Percentiles rank a stretch among this genome's conserved stretches.
Evolutionary conservation across 2,329 filamentous ascomycete genomes (phyloP).

Genomic region (Beauveria brongniartii): DNA sequence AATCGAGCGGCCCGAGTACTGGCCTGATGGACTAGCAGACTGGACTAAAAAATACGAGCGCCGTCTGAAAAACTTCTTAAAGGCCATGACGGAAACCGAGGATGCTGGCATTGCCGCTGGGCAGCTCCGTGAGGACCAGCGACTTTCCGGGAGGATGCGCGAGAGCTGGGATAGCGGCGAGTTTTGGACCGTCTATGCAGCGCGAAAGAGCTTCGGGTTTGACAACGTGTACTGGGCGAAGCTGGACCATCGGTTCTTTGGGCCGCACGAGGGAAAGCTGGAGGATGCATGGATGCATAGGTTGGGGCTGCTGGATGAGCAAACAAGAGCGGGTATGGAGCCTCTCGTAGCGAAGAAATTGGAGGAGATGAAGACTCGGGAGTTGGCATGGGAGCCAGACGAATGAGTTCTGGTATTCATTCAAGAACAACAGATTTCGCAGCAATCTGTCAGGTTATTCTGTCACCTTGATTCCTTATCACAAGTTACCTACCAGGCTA

Average conservation of each 20-base stretch:
- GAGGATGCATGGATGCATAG: neutral
- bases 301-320: neutral
- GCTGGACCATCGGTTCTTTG: neutral
- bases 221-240: neutral
- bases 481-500: too few species aligned
- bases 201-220: neutral
- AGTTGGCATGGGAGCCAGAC: slow-evolving; percentile 27
- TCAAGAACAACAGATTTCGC: too few species aligned
- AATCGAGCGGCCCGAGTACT: neutral
- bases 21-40: neutral
- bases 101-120: neutral
- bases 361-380: neutral
- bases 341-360: neutral
- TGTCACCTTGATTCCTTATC: too few species aligned
- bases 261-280: neutral
- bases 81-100: neutral
- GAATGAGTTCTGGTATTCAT: slow-evolving; percentile 41
- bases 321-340: neutral
- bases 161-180: neutral
- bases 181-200: neutral
- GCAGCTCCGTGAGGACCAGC: neutral
- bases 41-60: neutral
- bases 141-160: neutral
- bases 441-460: too few species aligned
- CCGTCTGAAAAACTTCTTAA: neutral